These are phyloP conservation scores for Malania oleifera DNA, from an alignment of 164 flowering plant genomes.

Conservation along the genomic window DNA sequence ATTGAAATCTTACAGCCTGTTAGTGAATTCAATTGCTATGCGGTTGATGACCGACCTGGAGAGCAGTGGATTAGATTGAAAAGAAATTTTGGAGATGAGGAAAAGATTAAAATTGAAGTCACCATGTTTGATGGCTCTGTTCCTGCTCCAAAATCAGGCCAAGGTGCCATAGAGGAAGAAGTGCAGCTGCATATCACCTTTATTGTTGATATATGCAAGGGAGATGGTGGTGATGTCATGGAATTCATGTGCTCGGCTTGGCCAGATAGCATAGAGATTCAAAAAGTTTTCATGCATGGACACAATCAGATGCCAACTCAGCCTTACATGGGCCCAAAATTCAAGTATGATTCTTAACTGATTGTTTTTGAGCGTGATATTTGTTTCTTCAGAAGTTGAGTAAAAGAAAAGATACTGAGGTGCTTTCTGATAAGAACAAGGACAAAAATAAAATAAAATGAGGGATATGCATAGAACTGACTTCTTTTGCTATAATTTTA, in stretches of 20 bases:
- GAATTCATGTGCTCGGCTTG: constrained; percentile 65
- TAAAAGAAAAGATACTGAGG: not conserved
- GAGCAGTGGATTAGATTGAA: constrained; percentile 59
- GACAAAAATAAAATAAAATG: too few relatives aligned
- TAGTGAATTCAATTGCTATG: constrained; percentile 29
- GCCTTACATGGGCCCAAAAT: constrained; percentile 47
- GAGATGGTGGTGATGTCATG: constrained; percentile 27
- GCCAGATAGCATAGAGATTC: constrained; percentile 48
- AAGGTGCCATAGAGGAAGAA: constrained; percentile 21
- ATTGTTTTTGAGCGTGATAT: not conserved
- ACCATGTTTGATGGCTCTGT: constrained; percentile 60
- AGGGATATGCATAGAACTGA: too few relatives aligned
- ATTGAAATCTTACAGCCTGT: constrained; percentile 26
- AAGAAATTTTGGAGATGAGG: constrained; percentile 38
- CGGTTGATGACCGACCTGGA: constrained; percentile 50
- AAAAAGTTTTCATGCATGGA: constrained; percentile 28
- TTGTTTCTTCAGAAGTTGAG: constrained; percentile 1
- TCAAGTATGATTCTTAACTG: constrained; percentile 35
- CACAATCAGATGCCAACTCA: constrained; percentile 12
- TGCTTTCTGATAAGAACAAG: too few relatives aligned
- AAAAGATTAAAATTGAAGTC: constrained; percentile 59
- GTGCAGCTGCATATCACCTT: constrained; percentile 40
- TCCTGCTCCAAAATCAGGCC: constrained; percentile 28
- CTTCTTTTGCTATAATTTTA: too few relatives aligned
- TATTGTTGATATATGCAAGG: constrained; percentile 44